These are phyloP conservation scores for Rhodosporidiobolus sp. DNA, from an alignment of 768 basidiomycete genomes.

Conservation along the genomic window DNA sequence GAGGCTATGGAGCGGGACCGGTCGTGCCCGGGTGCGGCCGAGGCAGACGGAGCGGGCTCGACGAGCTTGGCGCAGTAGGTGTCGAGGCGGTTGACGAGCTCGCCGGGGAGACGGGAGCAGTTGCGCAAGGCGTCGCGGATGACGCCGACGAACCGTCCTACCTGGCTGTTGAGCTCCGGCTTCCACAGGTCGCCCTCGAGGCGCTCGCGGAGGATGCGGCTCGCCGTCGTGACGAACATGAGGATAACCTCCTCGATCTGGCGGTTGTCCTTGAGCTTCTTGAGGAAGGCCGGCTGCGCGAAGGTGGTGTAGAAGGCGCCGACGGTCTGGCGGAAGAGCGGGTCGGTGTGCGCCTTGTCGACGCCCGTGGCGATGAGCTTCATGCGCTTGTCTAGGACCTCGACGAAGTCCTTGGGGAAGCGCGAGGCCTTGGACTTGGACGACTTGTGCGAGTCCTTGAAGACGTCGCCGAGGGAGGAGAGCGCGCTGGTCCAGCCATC, in stretches of 20 bases:
- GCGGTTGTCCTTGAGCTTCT: conserved; percentile 90
- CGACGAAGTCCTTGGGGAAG: conserved; percentile 89
- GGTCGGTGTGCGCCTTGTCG: conserved; percentile 64
- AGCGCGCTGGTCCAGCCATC: conserved; percentile 38
- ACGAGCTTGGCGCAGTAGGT: conserved; percentile 77
- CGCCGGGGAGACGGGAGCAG: conserved; percentile 63
- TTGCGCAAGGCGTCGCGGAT: conserved; percentile 67
- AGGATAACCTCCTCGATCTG: conserved; percentile 97
- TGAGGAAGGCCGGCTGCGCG: conserved; percentile 75
- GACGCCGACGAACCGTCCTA: conserved; percentile 80
- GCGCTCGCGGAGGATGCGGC: conserved; percentile 78
- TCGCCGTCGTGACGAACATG: conserved; percentile 89
- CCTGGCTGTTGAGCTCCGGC: conserved; percentile 84
- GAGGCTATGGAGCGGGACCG: conserved; percentile 58
- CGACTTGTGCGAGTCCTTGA: conserved; percentile 28
- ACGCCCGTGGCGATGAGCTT: conserved; percentile 91
- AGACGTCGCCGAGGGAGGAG: conserved; percentile 33
- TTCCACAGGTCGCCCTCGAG: conserved; percentile 77
- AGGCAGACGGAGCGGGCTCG: conserved; percentile 47
- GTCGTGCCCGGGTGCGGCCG: conserved; percentile 51
- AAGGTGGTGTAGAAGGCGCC: conserved; percentile 90
- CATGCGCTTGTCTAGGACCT: conserved; percentile 81
- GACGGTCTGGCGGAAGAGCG: conserved; percentile 81
- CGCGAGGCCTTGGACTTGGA: conserved; percentile 8
- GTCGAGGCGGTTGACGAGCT: conserved; percentile 76